Conservation (phyloP, 306 rosid species). For the Medicago arabica region DNA sequence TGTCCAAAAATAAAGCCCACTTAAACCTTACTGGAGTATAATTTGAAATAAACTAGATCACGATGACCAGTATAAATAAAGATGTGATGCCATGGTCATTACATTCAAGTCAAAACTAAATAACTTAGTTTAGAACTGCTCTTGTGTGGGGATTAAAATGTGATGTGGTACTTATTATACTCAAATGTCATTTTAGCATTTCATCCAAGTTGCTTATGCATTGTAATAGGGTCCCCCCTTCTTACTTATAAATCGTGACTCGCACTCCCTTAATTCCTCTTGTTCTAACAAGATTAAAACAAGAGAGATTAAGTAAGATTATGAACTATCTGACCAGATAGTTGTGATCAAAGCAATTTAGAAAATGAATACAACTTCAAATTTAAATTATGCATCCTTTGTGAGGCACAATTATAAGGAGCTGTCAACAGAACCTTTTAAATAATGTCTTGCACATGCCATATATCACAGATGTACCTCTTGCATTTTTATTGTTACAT, state of each 20-base stretch:
- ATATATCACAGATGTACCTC: not conserved
- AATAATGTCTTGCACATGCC: not conserved
- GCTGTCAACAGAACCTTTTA: not conserved
- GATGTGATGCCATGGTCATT: not conserved
- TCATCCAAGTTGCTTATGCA: not conserved
- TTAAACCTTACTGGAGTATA: not conserved
- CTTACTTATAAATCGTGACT: conserved; percentile 14
- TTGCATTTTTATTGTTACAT: not conserved
- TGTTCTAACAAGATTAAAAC: not conserved
- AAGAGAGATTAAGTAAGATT: conserved; percentile 1
- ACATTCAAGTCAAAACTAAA: conserved; percentile 15
- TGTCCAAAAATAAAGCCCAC: conserved; percentile 11
- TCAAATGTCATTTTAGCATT: conserved; percentile 26
- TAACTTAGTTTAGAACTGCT: conserved; percentile 9
- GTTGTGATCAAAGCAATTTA: not conserved
- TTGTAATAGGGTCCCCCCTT: conserved; percentile 17
- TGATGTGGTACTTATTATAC: not conserved
- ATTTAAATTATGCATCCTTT: not conserved
- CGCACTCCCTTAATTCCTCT: conserved; percentile 10
- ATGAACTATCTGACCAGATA: conserved; percentile 17
- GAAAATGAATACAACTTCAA: not conserved
- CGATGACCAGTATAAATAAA: conserved; percentile 9
- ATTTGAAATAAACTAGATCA: conserved; percentile 26
- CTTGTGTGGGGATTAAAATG: too few species aligned
- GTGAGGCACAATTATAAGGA: not conserved